These are phyloP conservation scores for Penicillium cataractarum DNA, from an alignment of 495 filamentous ascomycete genomes.

Conservation along the genomic window DNA sequence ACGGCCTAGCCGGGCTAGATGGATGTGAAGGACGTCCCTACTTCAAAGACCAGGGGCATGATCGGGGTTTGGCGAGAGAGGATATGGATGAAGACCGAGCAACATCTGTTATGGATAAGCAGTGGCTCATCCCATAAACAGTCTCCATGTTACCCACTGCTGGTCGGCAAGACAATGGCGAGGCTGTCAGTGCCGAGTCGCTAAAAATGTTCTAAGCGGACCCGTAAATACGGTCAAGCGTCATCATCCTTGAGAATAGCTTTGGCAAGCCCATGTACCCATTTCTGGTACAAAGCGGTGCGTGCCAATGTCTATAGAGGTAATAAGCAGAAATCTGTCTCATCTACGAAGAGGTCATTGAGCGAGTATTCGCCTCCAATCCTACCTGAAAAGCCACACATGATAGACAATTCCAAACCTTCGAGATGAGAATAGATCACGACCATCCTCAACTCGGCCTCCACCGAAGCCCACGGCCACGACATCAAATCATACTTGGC, in stretches of 20 bases:
- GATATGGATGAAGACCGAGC: too few relatives aligned
- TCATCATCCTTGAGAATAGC: background rate
- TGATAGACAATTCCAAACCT: background rate
- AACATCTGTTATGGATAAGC: too few relatives aligned
- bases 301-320: too few relatives aligned
- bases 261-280: background rate
- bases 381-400: background rate
- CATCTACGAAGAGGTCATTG: too few relatives aligned
- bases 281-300: background rate
- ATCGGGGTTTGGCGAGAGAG: too few relatives aligned
- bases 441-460: background rate
- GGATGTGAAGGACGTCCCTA: background rate
- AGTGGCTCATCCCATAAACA: too few relatives aligned
- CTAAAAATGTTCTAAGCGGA: background rate
- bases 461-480: background rate
- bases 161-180: background rate
- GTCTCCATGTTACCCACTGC: background rate
- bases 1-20: too few relatives aligned
- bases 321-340: background rate
- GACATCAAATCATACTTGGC: conserved; percentile 7
- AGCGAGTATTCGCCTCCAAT: background rate
- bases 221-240: background rate
- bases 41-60: background rate
- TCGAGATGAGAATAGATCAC: background rate
- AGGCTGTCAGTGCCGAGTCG: background rate